phyloP scores from a whole-genome alignment of 2,329 filamentous ascomycete genomes.

The Trichoderma pleuroti region DNA sequence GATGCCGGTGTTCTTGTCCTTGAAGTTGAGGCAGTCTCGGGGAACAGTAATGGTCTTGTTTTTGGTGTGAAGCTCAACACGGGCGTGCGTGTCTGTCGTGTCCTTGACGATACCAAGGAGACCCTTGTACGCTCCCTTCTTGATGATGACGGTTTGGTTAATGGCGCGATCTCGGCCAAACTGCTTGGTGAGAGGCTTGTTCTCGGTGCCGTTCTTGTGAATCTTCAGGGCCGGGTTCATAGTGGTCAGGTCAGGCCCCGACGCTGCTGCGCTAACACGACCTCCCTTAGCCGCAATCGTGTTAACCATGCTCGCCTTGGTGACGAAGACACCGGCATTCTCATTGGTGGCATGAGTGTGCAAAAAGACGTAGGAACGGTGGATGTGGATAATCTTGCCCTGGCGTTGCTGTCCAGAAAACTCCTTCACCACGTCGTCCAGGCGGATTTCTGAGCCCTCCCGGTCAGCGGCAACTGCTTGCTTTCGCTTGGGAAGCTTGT shows the following conservation, averaged over 20 bases:
- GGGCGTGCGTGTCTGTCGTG: constrained; percentile 78
- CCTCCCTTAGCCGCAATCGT: constrained; percentile 95
- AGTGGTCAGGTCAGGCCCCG: constrained; percentile 75
- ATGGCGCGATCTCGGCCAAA: constrained; percentile 80
- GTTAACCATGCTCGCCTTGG: constrained; percentile 77
- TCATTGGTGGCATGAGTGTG: constrained; percentile 81
- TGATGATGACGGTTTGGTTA: constrained; percentile 86
- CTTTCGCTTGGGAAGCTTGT: constrained; percentile 78
- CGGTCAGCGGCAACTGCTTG: constrained; percentile 88
- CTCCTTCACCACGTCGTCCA: constrained; percentile 91
- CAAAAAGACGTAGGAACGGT: constrained; percentile 87
- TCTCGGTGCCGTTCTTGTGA: constrained; percentile 54
- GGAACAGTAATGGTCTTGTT: constrained; percentile 84
- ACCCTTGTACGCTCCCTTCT: constrained; percentile 86
- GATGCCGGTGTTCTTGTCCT: constrained; percentile 77
- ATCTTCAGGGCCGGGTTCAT: constrained; percentile 90
- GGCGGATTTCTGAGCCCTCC: constrained; percentile 86
- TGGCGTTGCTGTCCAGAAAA: constrained; percentile 78
- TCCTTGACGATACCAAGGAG: constrained; percentile 94
- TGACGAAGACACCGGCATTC: constrained; percentile 86
- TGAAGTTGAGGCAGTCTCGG: constrained; percentile 78
- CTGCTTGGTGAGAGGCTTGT: constrained; percentile 55
- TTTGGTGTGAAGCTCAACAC: constrained; percentile 91
- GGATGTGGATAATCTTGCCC: constrained; percentile 89
- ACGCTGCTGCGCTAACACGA: constrained; percentile 57